A percentile compares a stretch with the other conserved stretches of the same genome.
These are phyloP conservation scores for Prosopis cineraria DNA, from an alignment of 306 rosid species.

Conservation along the genomic window DNA sequence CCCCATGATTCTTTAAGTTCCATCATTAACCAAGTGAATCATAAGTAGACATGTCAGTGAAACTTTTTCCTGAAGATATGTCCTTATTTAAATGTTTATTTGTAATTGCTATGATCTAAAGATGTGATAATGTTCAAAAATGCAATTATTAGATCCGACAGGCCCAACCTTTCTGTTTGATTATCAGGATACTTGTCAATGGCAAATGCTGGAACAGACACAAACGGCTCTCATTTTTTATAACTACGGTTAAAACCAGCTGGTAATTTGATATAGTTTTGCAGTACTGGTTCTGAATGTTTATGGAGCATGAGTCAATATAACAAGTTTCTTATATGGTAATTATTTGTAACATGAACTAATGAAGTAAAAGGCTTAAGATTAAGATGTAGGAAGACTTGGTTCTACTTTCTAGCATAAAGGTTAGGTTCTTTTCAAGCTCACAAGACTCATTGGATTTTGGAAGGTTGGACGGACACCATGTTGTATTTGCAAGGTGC, in stretches of 20 bases:
- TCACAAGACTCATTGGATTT: conserved; percentile 6
- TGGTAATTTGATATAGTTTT: conserved; percentile 54
- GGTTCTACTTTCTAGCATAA: neutral
- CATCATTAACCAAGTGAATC: neutral
- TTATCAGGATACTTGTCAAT: conserved; percentile 72
- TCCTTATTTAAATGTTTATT: neutral
- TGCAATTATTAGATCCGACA: conserved; percentile 16
- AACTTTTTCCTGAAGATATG: neutral
- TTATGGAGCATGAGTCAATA: neutral
- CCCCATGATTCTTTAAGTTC: neutral
- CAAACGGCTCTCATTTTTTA: conserved; percentile 95
- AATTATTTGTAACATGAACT: neutral
- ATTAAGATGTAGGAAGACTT: neutral
- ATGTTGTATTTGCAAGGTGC: conserved; percentile 53
- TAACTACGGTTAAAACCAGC: conserved; percentile 76
- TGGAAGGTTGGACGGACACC: conserved; percentile 72
- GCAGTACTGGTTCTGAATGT: neutral
- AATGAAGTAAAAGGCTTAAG: neutral
- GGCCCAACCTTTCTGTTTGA: conserved; percentile 10
- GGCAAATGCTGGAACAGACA: conserved; percentile 91
- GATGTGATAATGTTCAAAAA: neutral
- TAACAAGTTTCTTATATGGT: neutral
- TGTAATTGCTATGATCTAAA: neutral
- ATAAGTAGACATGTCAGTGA: neutral
- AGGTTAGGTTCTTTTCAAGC: conserved; percentile 5